Evolutionary conservation across 495 filamentous ascomycete genomes (phyloP).

Genomic region (Sabuloglossum arenarium): DNA sequence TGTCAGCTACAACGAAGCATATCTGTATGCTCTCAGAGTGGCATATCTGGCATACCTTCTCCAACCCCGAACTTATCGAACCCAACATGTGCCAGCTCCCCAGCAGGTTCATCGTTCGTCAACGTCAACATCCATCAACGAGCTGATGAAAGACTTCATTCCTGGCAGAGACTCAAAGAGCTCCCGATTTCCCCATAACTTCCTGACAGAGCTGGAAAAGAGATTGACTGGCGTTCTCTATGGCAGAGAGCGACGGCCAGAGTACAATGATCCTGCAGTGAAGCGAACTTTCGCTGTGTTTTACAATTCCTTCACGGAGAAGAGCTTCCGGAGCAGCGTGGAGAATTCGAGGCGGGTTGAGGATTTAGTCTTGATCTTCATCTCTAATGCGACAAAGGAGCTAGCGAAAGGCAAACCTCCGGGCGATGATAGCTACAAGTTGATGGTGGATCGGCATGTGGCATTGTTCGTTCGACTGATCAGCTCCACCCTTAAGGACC

Average conservation of each 20-base stretch:
- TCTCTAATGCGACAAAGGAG: conserved; percentile 79
- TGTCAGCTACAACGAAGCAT: conserved; percentile 51
- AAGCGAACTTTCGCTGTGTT: conserved; percentile 68
- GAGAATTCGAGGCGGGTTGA: conserved; percentile 90
- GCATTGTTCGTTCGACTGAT: conserved; percentile 87
- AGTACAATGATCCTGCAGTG: conserved; percentile 56
- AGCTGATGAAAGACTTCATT: conserved; percentile 54
- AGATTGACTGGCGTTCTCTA: conserved; percentile 43
- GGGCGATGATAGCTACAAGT: conserved; percentile 81
- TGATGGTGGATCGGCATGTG: conserved; percentile 82
- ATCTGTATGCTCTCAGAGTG: conserved; percentile 71
- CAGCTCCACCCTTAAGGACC: conserved; percentile 52
- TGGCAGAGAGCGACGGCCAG: conserved; percentile 49
- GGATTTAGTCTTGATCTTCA: conserved; percentile 72
- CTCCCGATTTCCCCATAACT: conserved; percentile 62
- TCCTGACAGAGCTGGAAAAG: conserved; percentile 47
- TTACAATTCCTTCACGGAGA: conserved; percentile 53
- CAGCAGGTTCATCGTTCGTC: conserved; percentile 43
- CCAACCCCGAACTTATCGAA: conserved; percentile 68
- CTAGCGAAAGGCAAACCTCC: conserved; percentile 57
- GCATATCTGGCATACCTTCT: conserved; percentile 88
- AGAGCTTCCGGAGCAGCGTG: conserved; percentile 51
- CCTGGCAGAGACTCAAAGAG: conserved; percentile 54
- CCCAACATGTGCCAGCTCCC: conserved; percentile 53
- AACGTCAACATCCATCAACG: conserved; percentile 51